phyloP scores from a whole-genome alignment of 306 rosid genomes.

The Fagus crenata region DNA sequence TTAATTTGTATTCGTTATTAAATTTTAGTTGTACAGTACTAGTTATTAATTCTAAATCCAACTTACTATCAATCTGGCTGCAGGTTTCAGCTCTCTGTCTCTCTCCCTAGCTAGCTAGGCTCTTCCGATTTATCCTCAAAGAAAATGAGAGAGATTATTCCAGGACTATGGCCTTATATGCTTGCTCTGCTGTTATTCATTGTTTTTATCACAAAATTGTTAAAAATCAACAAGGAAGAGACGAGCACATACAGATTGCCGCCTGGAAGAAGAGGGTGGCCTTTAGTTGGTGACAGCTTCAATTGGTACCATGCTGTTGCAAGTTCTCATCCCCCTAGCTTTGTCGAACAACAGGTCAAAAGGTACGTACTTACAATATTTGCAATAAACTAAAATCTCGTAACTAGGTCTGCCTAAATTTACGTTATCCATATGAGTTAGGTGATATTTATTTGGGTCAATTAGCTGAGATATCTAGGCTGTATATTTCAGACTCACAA shows the following conservation, averaged over 20 bases:
- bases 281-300: slow-evolving; percentile 85
- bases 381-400: no score
- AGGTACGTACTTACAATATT: slow-evolving; percentile 47
- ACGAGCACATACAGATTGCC: slow-evolving; percentile 47
- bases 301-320: slow-evolving; percentile 89
- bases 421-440: no score
- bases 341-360: slow-evolving; percentile 76
- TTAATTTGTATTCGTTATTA: neutral
- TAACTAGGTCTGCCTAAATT: neutral
- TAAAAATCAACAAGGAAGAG: slow-evolving; percentile 26
- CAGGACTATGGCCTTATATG: slow-evolving; percentile 43
- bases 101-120: neutral
- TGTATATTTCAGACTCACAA: no score
- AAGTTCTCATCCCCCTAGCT: slow-evolving; percentile 80
- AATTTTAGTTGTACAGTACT: neutral
- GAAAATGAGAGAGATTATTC: slow-evolving; percentile 47
- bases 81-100: slow-evolving; percentile 29
- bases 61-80: slow-evolving; percentile 12
- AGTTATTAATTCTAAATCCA: neutral
- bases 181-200: slow-evolving; percentile 33
- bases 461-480: no score
- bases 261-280: slow-evolving; percentile 92
- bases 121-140: slow-evolving; percentile 27
- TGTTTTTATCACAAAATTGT: slow-evolving; percentile 36
- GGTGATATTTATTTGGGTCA: no score